These are phyloP conservation scores for Exsudoporus floridanus DNA, from an alignment of 1,284 basidiomycete species.

Conservation along the genomic window DNA sequence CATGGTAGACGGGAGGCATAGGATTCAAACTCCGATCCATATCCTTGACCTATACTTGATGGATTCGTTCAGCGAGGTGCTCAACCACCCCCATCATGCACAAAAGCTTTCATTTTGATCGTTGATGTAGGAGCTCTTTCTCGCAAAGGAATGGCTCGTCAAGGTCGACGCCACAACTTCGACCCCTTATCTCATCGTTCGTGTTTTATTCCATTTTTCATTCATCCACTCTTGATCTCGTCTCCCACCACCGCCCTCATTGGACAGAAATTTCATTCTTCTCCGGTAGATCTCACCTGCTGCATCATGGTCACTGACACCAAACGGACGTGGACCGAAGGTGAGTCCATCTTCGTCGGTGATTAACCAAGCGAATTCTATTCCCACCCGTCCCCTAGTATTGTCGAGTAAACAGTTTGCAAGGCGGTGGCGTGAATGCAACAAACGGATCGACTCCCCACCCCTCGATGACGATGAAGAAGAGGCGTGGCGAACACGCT, in stretches of 20 bases:
- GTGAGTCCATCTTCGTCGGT: constrained; percentile 38
- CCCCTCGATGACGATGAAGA: constrained; percentile 45
- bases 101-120: background rate
- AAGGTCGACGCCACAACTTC: constrained; percentile 59
- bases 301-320: constrained; percentile 70
- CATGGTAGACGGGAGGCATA: constrained; percentile 7
- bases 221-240: constrained; percentile 7
- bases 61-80: constrained; percentile 59
- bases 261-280: constrained; percentile 60
- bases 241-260: constrained; percentile 15
- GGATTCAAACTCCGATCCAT: constrained; percentile 33
- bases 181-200: constrained; percentile 67
- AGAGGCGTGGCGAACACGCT: constrained; percentile 51
- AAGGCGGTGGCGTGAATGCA: constrained; percentile 64
- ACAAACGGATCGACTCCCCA: constrained; percentile 38
- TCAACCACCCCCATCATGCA: background rate
- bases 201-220: constrained; percentile 31
- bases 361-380: constrained; percentile 20
- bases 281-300: constrained; percentile 53
- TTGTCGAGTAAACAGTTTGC: constrained; percentile 59
- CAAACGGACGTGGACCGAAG: constrained; percentile 73
- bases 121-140: constrained; percentile 51
- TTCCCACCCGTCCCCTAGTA: constrained; percentile 38
- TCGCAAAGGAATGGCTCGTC: constrained; percentile 70
- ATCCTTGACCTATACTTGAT: constrained; percentile 19